phyloP scores from a whole-genome alignment of 2,329 filamentous ascomycete genomes.

The Colletotrichum agaves region DNA sequence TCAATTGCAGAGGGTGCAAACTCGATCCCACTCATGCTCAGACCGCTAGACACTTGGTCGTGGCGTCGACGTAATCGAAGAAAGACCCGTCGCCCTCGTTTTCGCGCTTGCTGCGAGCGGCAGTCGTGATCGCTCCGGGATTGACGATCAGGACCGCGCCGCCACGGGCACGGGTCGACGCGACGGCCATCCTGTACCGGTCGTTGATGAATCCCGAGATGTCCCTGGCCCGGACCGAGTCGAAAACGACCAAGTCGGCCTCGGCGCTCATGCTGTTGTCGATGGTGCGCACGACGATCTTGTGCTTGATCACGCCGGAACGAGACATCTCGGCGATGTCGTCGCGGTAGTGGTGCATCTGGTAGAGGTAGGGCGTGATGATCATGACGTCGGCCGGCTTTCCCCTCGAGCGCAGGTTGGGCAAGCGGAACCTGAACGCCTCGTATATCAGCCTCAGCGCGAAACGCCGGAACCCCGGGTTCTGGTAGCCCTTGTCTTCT shows the following conservation, averaged over 20 bases:
- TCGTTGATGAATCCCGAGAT: conserved; percentile 19
- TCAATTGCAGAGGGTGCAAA: no score
- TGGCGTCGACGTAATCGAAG: background rate
- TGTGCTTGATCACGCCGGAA: conserved; percentile 15
- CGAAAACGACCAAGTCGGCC: conserved; percentile 26
- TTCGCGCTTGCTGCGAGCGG: background rate
- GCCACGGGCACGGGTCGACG: conserved; percentile 20
- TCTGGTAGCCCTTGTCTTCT: conserved; percentile 1
- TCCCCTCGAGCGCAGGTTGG: conserved; percentile 2
- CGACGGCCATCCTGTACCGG: conserved; percentile 8
- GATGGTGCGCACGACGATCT: conserved; percentile 7
- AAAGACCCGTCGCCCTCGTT: background rate
- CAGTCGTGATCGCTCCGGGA: background rate
- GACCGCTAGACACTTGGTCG: no score
- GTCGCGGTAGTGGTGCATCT: conserved; percentile 7
- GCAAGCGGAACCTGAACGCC: conserved; percentile 9
- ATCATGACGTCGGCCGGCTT: conserved; percentile 18
- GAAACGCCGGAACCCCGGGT: conserved; percentile 1
- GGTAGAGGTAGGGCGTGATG: conserved; percentile 16
- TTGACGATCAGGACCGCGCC: conserved; percentile 9
- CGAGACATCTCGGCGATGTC: background rate
- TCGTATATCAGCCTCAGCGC: conserved; percentile 1
- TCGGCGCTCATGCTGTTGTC: conserved; percentile 26
- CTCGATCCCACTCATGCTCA: no score
- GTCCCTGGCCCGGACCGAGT: conserved; percentile 11